These are phyloP conservation scores for Skeletonema tropicum DNA, from an alignment of 108 stramenopile species.

Conservation along the genomic window DNA sequence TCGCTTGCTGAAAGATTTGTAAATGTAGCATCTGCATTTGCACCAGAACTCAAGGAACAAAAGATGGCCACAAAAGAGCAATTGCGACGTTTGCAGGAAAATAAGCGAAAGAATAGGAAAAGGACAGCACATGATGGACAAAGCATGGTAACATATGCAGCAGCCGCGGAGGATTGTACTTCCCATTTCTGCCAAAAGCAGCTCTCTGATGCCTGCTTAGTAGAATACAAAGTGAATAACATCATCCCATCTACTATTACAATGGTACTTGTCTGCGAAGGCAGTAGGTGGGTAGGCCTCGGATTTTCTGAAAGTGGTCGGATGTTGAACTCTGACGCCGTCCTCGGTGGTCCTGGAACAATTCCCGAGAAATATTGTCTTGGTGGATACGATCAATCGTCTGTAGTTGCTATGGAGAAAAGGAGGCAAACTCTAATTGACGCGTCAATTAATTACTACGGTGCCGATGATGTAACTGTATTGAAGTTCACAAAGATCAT, in stretches of 20 bases:
- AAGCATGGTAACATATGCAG: background rate
- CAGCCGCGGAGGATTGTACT: background rate
- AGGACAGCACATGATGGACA: background rate
- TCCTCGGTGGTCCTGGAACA: background rate
- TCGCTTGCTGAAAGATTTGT: background rate
- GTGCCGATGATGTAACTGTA: background rate
- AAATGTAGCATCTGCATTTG: background rate
- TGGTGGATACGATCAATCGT: background rate
- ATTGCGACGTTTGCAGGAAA: background rate
- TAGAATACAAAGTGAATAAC: background rate
- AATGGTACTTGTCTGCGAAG: background rate
- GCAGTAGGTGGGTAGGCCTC: background rate
- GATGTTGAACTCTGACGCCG: background rate
- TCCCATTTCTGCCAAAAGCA: background rate
- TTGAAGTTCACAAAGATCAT: constrained; percentile 6
- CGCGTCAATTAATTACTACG: background rate
- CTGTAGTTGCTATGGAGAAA: background rate
- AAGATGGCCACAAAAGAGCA: background rate
- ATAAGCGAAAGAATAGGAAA: constrained; percentile 4
- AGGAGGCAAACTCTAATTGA: background rate
- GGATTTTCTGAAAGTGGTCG: background rate
- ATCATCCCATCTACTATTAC: background rate
- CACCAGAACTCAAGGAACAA: background rate
- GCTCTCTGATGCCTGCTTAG: background rate
- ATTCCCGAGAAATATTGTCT: background rate